These are phyloP conservation scores for Boletus sp. DNA, from an alignment of 1,284 basidiomycete genomes.

Conservation along the genomic window DNA sequence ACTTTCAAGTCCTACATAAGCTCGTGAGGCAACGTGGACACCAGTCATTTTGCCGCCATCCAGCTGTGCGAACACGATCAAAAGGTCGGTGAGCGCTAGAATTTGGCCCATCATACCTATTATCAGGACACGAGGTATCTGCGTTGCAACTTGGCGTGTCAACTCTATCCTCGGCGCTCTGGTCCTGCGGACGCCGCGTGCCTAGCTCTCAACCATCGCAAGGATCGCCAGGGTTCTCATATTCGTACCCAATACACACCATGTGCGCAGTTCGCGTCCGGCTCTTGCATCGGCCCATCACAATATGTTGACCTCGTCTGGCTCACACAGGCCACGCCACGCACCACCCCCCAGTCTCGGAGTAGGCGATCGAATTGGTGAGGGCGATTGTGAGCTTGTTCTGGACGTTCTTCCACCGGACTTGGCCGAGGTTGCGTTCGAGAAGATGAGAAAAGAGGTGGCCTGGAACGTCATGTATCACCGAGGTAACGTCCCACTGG, in stretches of 20 bases:
- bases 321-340: conserved; percentile 27
- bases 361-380: conserved; percentile 52
- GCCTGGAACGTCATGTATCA: conserved; percentile 74
- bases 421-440: conserved; percentile 58
- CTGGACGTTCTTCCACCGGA: conserved; percentile 57
- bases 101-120: conserved; percentile 4
- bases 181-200: conserved; percentile 11
- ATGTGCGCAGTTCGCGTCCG: conserved; percentile 20
- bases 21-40: conserved; percentile 10
- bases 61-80: conserved; percentile 10
- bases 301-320: conserved; percentile 4
- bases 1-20: background rate
- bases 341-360: conserved; percentile 36
- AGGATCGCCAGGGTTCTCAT: background rate
- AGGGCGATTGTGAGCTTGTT: conserved; percentile 66
- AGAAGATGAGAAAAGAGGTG: conserved; percentile 61
- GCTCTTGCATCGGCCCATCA: conserved; percentile 7
- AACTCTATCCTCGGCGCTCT: conserved; percentile 1
- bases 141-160: conserved; percentile 21
- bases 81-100: conserved; percentile 5
- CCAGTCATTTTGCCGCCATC: background rate
- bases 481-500: conserved; percentile 49
- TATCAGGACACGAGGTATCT: conserved; percentile 29
- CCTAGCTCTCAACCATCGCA: conserved; percentile 6
- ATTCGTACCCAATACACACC: conserved; percentile 3